Evolutionary conservation across 768 basidiomycete genomes (phyloP).

Genomic region (Sistotremastrum suecicum): DNA sequence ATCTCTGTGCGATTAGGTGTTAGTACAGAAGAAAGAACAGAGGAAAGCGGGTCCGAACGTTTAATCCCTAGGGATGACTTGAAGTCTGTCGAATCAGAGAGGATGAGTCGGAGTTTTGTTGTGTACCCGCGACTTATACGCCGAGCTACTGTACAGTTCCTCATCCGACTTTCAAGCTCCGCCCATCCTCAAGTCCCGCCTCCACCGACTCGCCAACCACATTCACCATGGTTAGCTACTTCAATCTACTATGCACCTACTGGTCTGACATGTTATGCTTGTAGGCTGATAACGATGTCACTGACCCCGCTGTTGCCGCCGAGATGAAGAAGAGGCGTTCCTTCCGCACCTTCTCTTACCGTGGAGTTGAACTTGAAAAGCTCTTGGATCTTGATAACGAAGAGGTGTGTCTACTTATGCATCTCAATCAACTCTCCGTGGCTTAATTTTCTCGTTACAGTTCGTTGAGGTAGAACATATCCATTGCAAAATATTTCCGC

Average conservation of each 20-base stretch:
- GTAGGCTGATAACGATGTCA: constrained; percentile 70
- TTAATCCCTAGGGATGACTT: constrained; percentile 94
- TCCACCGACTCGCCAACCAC: constrained; percentile 12
- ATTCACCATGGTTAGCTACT: constrained; percentile 17
- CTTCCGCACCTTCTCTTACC: constrained; percentile 98
- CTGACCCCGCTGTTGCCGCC: constrained; percentile 87
- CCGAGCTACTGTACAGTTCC: constrained; percentile 5
- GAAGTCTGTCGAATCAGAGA: constrained; percentile 57
- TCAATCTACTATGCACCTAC: neutral
- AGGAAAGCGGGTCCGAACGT: constrained; percentile 26
- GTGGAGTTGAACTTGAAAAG: constrained; percentile 96
- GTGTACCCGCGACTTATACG: neutral
- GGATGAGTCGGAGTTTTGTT: constrained; percentile 1
- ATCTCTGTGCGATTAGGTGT: constrained; percentile 36
- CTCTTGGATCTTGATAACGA: constrained; percentile 94
- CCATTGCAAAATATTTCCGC: neutral
- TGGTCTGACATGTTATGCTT: neutral
- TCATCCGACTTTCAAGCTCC: constrained; percentile 2
- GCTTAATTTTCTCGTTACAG: constrained; percentile 20
- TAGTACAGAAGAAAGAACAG: constrained; percentile 5
- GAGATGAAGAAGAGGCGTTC: constrained; percentile 98
- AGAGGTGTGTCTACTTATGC: constrained; percentile 45
- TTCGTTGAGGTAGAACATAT: constrained; percentile 58
- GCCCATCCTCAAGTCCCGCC: constrained; percentile 12
- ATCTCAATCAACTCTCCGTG: neutral